Evolutionary conservation across 441 rosid genomes (phyloP), one percentile per base, ranked within the genome.

Genomic region (Flueggea neowawraea): DNA sequence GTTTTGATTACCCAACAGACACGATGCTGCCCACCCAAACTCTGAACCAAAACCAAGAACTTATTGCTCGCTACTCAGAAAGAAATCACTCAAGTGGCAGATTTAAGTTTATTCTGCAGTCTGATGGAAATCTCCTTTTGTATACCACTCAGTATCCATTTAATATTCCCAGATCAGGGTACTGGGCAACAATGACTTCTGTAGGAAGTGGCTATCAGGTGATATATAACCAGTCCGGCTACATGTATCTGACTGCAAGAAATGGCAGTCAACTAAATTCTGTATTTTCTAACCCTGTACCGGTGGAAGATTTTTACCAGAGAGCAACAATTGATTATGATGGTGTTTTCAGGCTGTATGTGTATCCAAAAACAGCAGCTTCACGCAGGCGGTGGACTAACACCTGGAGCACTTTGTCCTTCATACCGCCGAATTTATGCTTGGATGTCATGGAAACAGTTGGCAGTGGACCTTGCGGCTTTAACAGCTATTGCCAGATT

Each of bases 381-480:
- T 62, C 59, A 0, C 57, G 16, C 12, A 57, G 10, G 6, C n/a
- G 0, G 32, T 74, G 80, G 86, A 47, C 66, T 0, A 0, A 6
- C 10, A 12, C 6, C 14, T 31, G 71, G 81, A 10, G 3, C 1
- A 1, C 28, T 17, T 31, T 55, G 14, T 53, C 49, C 14, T 63
- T 54, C 47, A 22, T 15, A 17, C 88, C 82, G 0, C 32, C 49
- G 6, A 63, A 81, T 31, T 81, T 83, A 12, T 81, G 86, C 50
- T 48, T 5, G 6, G 3, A 0, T 0, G 0, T 6, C 49, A 0
- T 0, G 0, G 56, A 12, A 41, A 47, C 4, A 1, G 5, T 43
- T 1, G 77, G 80, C 10, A n/a, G 57, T 10, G 82, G 80, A 16
- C 70, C 72, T 10, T 80, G 82, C 10, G 84, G 82, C 16, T 65